phyloP scores from a whole-genome alignment of 805 yeast genomes.

The Osmozyma mogii region DNA sequence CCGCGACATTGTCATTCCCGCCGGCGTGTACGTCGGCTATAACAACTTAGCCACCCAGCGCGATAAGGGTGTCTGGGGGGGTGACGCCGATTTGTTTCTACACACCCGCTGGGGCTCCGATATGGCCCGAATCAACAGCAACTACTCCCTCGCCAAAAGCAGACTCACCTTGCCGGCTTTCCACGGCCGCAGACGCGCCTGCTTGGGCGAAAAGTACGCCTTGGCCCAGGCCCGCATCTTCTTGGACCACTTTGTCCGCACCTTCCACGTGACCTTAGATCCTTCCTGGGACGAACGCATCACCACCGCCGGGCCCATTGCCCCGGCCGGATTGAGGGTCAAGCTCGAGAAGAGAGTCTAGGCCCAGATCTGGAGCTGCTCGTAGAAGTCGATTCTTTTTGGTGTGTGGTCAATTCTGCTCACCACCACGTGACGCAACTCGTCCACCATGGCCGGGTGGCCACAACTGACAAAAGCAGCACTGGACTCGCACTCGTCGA shows the following conservation, averaged over 20 bases:
- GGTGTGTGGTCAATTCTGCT: not conserved
- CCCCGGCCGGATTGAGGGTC: slow-evolving; percentile 23
- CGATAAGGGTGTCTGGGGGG: slow-evolving; percentile 37
- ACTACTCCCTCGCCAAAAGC: slow-evolving; percentile 38
- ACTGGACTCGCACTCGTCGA: not conserved
- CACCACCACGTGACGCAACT: not conserved
- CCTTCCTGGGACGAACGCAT: slow-evolving; percentile 40
- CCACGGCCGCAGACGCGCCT: slow-evolving; percentile 54
- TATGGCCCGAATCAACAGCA: slow-evolving; percentile 27
- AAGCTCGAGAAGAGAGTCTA: too few species aligned
- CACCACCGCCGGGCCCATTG: slow-evolving; percentile 54
- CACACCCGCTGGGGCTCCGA: slow-evolving; percentile 48
- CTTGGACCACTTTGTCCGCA: slow-evolving; percentile 26
- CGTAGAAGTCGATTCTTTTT: not conserved
- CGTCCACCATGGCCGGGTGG: not conserved
- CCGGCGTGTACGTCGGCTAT: slow-evolving; percentile 47
- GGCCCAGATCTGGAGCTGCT: not conserved
- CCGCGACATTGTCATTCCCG: slow-evolving; percentile 35
- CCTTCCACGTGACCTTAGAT: slow-evolving; percentile 30
- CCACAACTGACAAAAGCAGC: not conserved
- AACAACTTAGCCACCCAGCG: slow-evolving; percentile 47
- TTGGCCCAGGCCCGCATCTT: slow-evolving; percentile 36
- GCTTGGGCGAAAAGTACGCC: slow-evolving; percentile 54
- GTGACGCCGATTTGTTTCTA: slow-evolving; percentile 32
- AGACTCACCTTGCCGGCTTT: slow-evolving; percentile 42